Conservation (phyloP, 345 rosid species). For the Linum lewisii region DNA sequence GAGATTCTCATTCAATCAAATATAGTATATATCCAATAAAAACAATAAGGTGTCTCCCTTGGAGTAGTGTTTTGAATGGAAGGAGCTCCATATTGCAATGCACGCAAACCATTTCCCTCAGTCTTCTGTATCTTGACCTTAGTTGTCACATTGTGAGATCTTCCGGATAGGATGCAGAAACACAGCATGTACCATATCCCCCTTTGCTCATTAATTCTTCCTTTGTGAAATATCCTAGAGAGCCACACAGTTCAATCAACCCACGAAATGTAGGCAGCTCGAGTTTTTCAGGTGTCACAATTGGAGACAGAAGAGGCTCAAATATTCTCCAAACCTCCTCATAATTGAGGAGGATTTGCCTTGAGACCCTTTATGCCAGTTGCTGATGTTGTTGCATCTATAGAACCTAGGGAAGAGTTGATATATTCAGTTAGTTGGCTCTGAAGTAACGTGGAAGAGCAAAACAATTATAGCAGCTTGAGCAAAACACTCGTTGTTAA, state of each 20-base stretch:
- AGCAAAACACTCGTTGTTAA: constrained; percentile 74
- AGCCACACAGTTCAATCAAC: constrained; percentile 63
- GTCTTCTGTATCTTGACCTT: constrained; percentile 24
- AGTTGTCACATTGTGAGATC: constrained; percentile 12
- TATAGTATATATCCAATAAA: no score
- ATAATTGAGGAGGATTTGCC: constrained; percentile 48
- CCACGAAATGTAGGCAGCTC: constrained; percentile 69
- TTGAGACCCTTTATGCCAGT: constrained; percentile 59
- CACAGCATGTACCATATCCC: constrained; percentile 37
- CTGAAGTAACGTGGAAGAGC: constrained; percentile 32
- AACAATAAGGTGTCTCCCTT: constrained; percentile 23
- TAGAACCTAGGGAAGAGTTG: constrained; percentile 29
- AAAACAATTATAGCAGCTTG: constrained; percentile 55
- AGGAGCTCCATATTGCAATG: constrained; percentile 4
- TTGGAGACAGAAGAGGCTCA: constrained; percentile 66
- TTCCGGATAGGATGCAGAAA: constrained; percentile 13
- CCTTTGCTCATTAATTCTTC: constrained; percentile 36
- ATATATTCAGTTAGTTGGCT: constrained; percentile 52
- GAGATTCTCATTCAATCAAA: no score
- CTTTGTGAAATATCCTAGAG: constrained; percentile 55
- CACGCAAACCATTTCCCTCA: constrained; percentile 12
- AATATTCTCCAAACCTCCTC: constrained; percentile 71
- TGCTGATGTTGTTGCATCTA: constrained; percentile 26
- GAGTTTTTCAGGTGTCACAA: constrained; percentile 74
- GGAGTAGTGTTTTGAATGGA: constrained; percentile 14